Evolutionary conservation across 2,329 filamentous ascomycete species (phyloP).

Genomic region (Raffaelea albimanens): DNA sequence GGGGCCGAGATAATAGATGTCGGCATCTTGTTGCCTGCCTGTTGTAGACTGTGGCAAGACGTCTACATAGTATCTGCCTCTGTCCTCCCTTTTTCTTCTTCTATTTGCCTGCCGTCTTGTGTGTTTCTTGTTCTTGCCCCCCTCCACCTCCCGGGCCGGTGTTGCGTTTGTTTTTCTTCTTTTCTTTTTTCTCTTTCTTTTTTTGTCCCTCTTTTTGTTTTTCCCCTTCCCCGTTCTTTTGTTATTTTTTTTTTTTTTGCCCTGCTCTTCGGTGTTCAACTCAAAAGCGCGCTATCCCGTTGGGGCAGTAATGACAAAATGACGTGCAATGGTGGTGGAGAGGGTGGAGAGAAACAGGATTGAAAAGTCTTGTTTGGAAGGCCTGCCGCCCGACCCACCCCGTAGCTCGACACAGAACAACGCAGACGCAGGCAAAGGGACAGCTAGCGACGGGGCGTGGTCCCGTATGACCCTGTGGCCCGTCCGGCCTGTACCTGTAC

Average conservation of each 20-base stretch:
- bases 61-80: no score
- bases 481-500: no score
- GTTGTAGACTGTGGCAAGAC: no score
- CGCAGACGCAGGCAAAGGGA: background rate
- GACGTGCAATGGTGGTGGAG: constrained; percentile 5
- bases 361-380: background rate
- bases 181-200: background rate
- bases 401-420: background rate
- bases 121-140: background rate
- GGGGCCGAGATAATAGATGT: no score
- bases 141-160: background rate
- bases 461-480: no score
- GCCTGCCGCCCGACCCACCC: constrained; percentile 2
- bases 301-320: constrained; percentile 9
- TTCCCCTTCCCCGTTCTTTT: background rate
- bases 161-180: background rate
- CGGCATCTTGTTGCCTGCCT: no score
- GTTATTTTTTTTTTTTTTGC: background rate
- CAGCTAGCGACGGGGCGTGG: background rate
- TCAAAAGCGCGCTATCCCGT: constrained; percentile 3
- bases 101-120: background rate
- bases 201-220: background rate
- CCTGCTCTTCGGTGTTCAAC: no score
- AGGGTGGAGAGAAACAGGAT: background rate
- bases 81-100: no score